Evolutionary conservation across 805 yeast species (phyloP).

Genomic region (Candida germanica): DNA sequence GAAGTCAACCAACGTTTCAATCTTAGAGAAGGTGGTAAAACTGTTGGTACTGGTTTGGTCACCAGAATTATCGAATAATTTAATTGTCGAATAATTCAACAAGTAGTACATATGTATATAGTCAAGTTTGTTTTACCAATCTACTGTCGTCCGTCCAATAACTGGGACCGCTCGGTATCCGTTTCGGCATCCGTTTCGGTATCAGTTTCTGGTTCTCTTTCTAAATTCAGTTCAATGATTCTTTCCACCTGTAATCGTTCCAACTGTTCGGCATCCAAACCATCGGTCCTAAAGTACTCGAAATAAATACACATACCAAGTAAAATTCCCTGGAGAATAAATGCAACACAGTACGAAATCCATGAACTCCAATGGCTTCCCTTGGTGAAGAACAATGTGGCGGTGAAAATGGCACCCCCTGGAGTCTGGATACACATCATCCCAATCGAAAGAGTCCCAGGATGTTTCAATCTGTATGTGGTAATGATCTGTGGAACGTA

Average conservation of each 20-base stretch:
- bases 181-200: too few species aligned
- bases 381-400: conserved; percentile 64
- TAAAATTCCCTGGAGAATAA: conserved; percentile 59
- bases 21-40: conserved; percentile 99
- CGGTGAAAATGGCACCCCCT: conserved; percentile 80
- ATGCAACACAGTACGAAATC: conserved; percentile 76
- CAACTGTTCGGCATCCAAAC: conserved; percentile 12
- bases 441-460: conserved; percentile 74
- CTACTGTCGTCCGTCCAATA: too few species aligned
- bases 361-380: conserved; percentile 86
- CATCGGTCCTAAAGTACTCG: conserved; percentile 24
- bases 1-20: conserved; percentile 98
- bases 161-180: too few species aligned
- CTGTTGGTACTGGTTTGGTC: conserved; percentile 97
- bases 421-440: conserved; percentile 90
- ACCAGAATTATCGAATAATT: conserved; percentile 83
- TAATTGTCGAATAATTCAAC: too few species aligned
- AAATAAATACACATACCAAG: conserved; percentile 60
- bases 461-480: conserved; percentile 64
- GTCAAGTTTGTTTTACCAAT: too few species aligned
- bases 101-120: too few species aligned
- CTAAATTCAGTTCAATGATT: conserved; percentile 25
- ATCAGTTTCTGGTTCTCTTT: too few species aligned
- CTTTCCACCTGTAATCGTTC: conserved; percentile 30
- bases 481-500: conserved; percentile 78